Base-by-base conservation (phyloP, 805 yeast species). In the Alloascoidea hylecoeti region DNA sequence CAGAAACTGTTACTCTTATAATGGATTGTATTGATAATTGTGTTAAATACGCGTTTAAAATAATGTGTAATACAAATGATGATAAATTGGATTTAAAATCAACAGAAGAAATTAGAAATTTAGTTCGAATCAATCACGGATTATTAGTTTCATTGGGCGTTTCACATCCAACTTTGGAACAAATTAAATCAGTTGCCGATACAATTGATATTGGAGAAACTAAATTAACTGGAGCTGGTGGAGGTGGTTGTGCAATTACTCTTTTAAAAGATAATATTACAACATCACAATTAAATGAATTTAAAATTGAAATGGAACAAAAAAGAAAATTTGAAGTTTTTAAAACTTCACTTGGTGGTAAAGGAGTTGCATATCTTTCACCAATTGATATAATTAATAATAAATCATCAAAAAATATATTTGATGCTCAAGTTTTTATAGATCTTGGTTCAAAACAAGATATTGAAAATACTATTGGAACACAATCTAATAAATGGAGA, bases 231-330 rank as follows among this genome's bases (percentile, higher is more conserved):
- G 98, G 98, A 33, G 98, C 98, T 0, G 98, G 98, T 27, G 98
- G 98, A 15, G 98, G 98, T 37, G 98, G 98, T 2, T 92, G 98
- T 63, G 95, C 97, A 6, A 79, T 92, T 40, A 92, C 97, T 0
- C 58, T 92, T 30, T 63, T 88, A 13, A 46, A 48, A 14, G 74
- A 69, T 33, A 63, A 60, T 2, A 58, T 55, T 1, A 47, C 48
- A 1, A 63, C 55, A 15, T 56, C 52, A 3, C 50, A 51, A 14
- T 52, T 70, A 4, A 49, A 50, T 1, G 56, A 56, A 16, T 50
- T 60, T 23, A 45, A 49, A 13, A 47, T 49, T 4, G 49, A 46
- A 15, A 47, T 66, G 27, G 54, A 61, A 6, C 51, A 57, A 3
- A 64, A 67, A 16, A 53, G 56, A 3, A 82, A 83, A 0, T 88